Percentiles rank a stretch among this genome's conserved stretches.
Conservation (phyloP, 2,329 filamentous ascomycete species). For the Davidsoniella virescens region DNA sequence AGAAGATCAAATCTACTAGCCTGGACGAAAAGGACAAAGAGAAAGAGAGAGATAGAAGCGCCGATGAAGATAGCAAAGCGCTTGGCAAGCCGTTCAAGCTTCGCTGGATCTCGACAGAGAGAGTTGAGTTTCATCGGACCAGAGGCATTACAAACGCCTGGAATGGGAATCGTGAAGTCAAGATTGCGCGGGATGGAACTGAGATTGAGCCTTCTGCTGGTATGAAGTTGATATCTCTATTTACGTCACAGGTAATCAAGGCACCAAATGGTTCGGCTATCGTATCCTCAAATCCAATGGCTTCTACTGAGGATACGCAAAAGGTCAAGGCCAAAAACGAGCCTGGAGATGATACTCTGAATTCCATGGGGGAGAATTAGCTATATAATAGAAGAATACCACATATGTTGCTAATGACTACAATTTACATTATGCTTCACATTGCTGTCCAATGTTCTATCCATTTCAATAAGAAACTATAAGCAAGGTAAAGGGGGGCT, state of each 20-base stretch:
- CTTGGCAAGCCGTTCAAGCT: slow-evolving; percentile 73
- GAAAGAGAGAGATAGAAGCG: neutral
- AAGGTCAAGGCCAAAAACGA: too few relatives aligned
- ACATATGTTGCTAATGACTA: too few relatives aligned
- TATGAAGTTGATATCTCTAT: slow-evolving; percentile 59
- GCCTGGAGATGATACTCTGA: too few relatives aligned
- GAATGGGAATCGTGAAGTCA: slow-evolving; percentile 91
- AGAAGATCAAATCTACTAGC: slow-evolving; percentile 23
- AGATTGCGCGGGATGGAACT: slow-evolving; percentile 88
- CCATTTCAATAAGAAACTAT: too few relatives aligned
- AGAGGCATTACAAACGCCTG: slow-evolving; percentile 78
- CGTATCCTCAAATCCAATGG: too few relatives aligned
- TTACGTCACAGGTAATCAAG: slow-evolving; percentile 26
- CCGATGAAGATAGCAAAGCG: neutral
- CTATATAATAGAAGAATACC: too few relatives aligned
- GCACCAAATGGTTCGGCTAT: too few relatives aligned
- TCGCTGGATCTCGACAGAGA: slow-evolving; percentile 72
- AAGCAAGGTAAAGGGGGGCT: too few relatives aligned
- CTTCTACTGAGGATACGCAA: too few relatives aligned
- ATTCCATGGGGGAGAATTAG: too few relatives aligned
- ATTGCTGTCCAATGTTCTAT: too few relatives aligned
- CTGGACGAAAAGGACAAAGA: neutral
- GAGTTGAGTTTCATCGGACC: slow-evolving; percentile 77
- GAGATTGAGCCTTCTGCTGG: slow-evolving; percentile 78
- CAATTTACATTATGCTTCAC: too few relatives aligned